phyloP scores from a whole-genome alignment of 2,329 filamentous ascomycete genomes.

The Colletotrichum sp. region DNA sequence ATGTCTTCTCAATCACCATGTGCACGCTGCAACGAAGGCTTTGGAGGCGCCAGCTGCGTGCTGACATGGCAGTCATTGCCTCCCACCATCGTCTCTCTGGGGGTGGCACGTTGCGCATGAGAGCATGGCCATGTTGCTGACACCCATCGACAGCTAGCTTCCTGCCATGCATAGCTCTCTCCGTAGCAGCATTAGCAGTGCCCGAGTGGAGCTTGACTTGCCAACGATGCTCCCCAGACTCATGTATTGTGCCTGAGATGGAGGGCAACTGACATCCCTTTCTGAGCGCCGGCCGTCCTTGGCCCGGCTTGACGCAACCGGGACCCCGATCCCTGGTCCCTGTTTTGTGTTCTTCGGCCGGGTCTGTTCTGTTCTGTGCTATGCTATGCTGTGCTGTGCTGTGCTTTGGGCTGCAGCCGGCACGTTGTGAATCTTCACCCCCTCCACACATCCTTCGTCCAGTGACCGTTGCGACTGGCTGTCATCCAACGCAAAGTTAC shows the following conservation, averaged over 20 bases:
- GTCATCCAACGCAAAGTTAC: slow-evolving; percentile 17
- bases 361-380: background rate
- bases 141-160: background rate
- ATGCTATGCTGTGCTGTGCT: background rate
- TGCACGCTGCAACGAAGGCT: background rate
- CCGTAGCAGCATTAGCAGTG: background rate
- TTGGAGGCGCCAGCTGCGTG: background rate
- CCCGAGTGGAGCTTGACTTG: background rate
- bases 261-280: slow-evolving; percentile 11
- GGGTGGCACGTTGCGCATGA: background rate
- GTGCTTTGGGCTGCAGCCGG: background rate
- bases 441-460: slow-evolving; percentile 2
- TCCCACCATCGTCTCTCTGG: background rate
- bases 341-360: background rate
- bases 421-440: slow-evolving; percentile 2
- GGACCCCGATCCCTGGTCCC: slow-evolving; percentile 9
- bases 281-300: background rate
- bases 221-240: background rate
- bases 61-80: background rate
- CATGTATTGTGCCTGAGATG: slow-evolving; percentile 7
- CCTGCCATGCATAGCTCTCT: background rate
- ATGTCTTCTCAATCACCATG: background rate
- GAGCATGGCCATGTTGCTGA: background rate
- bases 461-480: slow-evolving; percentile 10
- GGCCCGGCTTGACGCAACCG: slow-evolving; percentile 5